Conservation (phyloP, 345 rosid genomes). For the Brassica rapa region DNA sequence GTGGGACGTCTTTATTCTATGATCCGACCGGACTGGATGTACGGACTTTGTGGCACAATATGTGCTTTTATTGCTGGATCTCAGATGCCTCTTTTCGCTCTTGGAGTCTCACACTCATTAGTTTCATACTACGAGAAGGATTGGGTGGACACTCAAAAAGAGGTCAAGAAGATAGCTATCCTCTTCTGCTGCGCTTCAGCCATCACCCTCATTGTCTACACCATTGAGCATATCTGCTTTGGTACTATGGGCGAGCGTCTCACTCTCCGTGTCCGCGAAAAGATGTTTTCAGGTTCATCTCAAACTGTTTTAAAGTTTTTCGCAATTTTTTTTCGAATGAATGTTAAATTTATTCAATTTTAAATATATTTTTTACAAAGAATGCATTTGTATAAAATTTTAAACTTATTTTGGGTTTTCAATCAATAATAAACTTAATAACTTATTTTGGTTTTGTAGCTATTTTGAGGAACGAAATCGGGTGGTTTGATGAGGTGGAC, state of each 20-base stretch:
- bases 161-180: constrained; percentile 70
- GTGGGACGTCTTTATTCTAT: constrained; percentile 68
- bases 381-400: no score
- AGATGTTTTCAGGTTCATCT: constrained; percentile 68
- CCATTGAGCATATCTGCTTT: constrained; percentile 68
- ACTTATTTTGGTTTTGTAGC: constrained; percentile 49
- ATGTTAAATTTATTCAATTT: no score
- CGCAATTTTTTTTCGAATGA: not conserved
- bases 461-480: constrained; percentile 84
- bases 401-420: no score
- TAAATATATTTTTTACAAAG: no score
- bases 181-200: constrained; percentile 72
- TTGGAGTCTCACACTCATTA: constrained; percentile 90
- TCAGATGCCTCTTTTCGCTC: constrained; percentile 94
- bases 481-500: constrained; percentile 88
- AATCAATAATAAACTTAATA: not conserved
- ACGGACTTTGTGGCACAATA: constrained; percentile 69
- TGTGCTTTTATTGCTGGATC: constrained; percentile 82
- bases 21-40: constrained; percentile 85
- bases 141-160: constrained; percentile 73
- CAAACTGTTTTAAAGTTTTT: not conserved
- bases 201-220: constrained; percentile 60
- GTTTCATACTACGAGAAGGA: constrained; percentile 68
- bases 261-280: constrained; percentile 86
- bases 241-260: constrained; percentile 94